Evolutionary conservation across 805 yeast species (phyloP).

Genomic region (Saturnispora dispora): DNA sequence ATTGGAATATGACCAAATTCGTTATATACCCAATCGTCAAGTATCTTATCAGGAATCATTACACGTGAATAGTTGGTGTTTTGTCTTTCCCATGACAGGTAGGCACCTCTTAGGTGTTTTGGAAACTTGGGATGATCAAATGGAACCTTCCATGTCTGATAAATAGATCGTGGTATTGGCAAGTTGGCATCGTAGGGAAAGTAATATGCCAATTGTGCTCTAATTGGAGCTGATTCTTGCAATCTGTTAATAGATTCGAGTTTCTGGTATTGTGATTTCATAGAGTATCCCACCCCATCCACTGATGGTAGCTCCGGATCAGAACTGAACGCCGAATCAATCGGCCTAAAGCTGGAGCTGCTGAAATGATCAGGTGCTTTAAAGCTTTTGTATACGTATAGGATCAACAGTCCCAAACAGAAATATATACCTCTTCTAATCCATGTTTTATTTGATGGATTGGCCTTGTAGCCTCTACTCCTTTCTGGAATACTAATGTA

Average conservation of each 20-base stretch:
- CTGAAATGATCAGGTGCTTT: background rate
- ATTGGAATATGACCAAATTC: conserved; percentile 66
- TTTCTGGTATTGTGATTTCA: conserved; percentile 1
- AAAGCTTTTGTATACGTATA: background rate
- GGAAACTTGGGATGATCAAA: conserved; percentile 50
- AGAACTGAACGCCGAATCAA: background rate
- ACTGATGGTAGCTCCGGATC: background rate
- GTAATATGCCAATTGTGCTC: conserved; percentile 57
- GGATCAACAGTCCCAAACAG: background rate
- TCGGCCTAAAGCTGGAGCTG: background rate
- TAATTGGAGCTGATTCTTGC: conserved; percentile 20
- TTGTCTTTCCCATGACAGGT: conserved; percentile 52
- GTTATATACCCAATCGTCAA: conserved; percentile 46
- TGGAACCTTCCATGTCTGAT: conserved; percentile 92
- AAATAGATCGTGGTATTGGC: conserved; percentile 67
- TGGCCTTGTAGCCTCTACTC: background rate
- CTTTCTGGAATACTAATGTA: conserved; percentile 4
- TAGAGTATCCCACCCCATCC: background rate
- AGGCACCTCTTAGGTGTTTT: conserved; percentile 37
- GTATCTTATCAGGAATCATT: conserved; percentile 53
- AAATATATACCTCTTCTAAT: background rate
- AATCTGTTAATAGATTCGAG: conserved; percentile 3
- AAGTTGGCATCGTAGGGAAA: conserved; percentile 64
- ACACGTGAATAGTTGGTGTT: conserved; percentile 65
- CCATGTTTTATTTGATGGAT: background rate